These are phyloP conservation scores for Coix lacrymajobi DNA, from an alignment of 176 grass and related monocot genomes.

Conservation along the genomic window DNA sequence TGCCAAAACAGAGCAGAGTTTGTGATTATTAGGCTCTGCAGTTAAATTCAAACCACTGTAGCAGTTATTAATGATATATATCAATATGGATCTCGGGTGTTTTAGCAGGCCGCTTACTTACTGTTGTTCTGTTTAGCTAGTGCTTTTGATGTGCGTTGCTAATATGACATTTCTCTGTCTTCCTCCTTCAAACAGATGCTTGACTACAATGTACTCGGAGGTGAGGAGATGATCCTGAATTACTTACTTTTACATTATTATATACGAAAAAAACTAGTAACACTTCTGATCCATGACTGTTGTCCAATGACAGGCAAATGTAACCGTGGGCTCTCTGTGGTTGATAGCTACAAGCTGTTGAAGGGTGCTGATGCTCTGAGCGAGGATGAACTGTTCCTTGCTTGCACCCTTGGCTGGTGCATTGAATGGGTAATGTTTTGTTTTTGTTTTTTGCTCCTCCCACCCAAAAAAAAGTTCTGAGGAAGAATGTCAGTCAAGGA, in stretches of 20 bases:
- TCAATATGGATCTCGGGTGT: not conserved
- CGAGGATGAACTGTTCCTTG: conserved; percentile 76
- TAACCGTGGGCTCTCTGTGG: conserved; percentile 80
- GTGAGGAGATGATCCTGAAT: conserved; percentile 26
- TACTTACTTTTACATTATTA: not conserved
- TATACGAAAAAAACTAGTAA: not conserved
- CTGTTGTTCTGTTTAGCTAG: not conserved
- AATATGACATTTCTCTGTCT: not conserved
- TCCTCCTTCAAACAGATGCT: conserved; percentile 48
- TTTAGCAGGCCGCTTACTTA: not conserved
- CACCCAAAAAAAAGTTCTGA: not conserved
- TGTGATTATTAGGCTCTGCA: not conserved
- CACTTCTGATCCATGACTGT: not conserved
- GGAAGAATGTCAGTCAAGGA: not conserved
- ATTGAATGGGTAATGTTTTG: conserved; percentile 77
- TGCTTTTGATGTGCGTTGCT: conserved; percentile 1
- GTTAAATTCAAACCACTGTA: not conserved
- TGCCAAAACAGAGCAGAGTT: not conserved
- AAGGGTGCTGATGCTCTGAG: conserved; percentile 46
- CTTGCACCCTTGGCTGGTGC: conserved; percentile 84
- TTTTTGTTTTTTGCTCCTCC: not conserved
- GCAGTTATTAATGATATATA: not conserved
- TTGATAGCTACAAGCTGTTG: conserved; percentile 86
- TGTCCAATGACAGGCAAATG: conserved; percentile 48
- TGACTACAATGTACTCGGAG: conserved; percentile 74